Base-by-base conservation (phyloP, 2,329 filamentous ascomycete species). In the Arthroderma uncinatum region DNA sequence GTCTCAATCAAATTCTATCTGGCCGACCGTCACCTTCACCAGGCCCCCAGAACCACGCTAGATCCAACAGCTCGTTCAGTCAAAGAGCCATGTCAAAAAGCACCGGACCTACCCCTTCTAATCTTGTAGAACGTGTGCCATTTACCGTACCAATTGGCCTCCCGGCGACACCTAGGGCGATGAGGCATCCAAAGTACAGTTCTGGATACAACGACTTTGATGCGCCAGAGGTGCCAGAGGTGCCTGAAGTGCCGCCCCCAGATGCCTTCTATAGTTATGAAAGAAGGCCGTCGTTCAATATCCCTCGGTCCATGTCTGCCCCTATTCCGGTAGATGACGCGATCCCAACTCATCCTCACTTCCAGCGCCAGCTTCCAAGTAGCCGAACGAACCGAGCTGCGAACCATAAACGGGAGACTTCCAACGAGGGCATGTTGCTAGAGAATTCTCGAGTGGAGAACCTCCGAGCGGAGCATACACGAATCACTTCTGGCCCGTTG, bases 121-220 rank as follows among this genome's bases (percentile, higher is more conserved):
- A 68, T 54, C 65, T 68, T 52, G 73, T 71, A 7, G 72, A 74
- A 55, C 73, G 75, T 1, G 78, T 78, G 0, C 76, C 79, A 12
- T 77, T 78, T 12, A 74, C 74, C 1, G 67, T 66, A 1, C 78
- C 81, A 4, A 79, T 92, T 54, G 91, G 90, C 0, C 79, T 95
- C n/a, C 90, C 92, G 12, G 89, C 90, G 1, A 96, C 91, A 0
- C 91, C 92, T 30, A 85, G 89, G 73, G 90, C 90, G 0, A 95
- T 96, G 90, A 82, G 87, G 19, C 83, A 94, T 67, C 81, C 82
- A 1, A 83, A 88, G 44, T 83, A 92, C 63, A 79, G 79, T 68
- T 65, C 63, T 47, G 66, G 66, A 53, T 59, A 64, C 34, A 73
- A 77, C 47, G 70, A 74, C 34, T 75, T 79, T 14, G 68, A 70